Base-by-base conservation (phyloP, 2,329 filamentous ascomycete species). In the Fusarium armeniacum region DNA sequence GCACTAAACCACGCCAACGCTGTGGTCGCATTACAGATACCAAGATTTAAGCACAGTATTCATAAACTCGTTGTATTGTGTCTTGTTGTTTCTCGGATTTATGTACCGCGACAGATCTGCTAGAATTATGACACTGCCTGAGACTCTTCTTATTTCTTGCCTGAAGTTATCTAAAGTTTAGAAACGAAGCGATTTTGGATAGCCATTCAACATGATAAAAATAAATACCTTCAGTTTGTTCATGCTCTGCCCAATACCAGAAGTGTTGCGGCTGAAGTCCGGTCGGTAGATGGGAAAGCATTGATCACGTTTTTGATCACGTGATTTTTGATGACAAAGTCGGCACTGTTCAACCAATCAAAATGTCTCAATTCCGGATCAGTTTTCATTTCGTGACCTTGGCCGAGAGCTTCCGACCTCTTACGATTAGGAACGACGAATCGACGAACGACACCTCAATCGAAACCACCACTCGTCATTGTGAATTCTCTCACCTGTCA, bases 361-460 rank as follows among this genome's bases (percentile, higher is more conserved):
- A 78, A 80, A 72, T 73, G 72, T 65, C 75, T 76, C 83, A 84
- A 85, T 85, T 85, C 81, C 76, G 78, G 78, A 83, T 83, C 80
- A 81, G 79, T 80, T 79, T 81, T 81, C 76, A 76, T 74, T 75
- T 76, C 74, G 75, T 77, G 78, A 75, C 73, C 78, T 77, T 78
- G 76, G 76, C 80, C 80, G 79, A 81, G 76, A 80, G 78, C 78
- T 81, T 73, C 80, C 80, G 79, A 79, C 71, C 74, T 80, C 79
- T 78, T 77, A 78, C 76, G 75, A 74, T 76, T 75, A 71, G 71
- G 75, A 71, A 75, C 73, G 75, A 77, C 61, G 73, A 73, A 75
- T 75, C 72, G 75, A 77, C 62, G 75, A 73, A 75, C 74, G 73
- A 77, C 57, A 78, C 70, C 74, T 73, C 76, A 76, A 75, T 73